These are phyloP conservation scores for Asterophora parasitica DNA, from an alignment of 768 basidiomycete species.

Conservation along the genomic window DNA sequence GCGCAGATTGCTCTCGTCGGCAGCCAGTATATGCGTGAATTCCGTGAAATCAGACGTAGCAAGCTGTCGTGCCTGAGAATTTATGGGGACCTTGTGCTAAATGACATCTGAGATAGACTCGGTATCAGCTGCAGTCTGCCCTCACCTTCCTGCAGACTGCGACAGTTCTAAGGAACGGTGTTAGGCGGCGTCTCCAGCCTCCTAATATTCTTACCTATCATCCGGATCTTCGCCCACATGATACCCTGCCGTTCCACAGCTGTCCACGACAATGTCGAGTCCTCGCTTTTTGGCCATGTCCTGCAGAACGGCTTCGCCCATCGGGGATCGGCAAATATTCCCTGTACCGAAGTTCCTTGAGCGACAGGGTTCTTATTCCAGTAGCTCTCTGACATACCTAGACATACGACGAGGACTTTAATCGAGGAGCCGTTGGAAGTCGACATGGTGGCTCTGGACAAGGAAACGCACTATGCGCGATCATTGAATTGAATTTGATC, in stretches of 20 bases:
- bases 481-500: neutral
- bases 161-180: constrained; percentile 46
- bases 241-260: constrained; percentile 81
- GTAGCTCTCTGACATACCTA: constrained; percentile 31
- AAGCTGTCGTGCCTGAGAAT: constrained; percentile 67
- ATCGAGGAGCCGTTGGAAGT: constrained; percentile 19
- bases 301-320: constrained; percentile 84
- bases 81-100: constrained; percentile 73
- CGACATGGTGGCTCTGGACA: constrained; percentile 9
- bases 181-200: neutral
- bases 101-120: neutral
- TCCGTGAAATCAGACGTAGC: constrained; percentile 56
- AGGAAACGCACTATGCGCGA: no score
- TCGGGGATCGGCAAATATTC: constrained; percentile 87
- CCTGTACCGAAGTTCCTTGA: constrained; percentile 30
- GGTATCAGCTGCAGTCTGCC: neutral
- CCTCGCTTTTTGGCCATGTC: constrained; percentile 64
- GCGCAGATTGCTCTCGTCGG: constrained; percentile 73
- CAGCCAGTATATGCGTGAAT: constrained; percentile 84
- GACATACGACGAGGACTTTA: constrained; percentile 70
- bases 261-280: constrained; percentile 68
- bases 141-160: constrained; percentile 65
- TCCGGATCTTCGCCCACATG: constrained; percentile 85
- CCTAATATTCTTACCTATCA: constrained; percentile 45
- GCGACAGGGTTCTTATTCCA: neutral